phyloP scores from a whole-genome alignment of 495 filamentous ascomycete genomes.

The Penicillium pulvis region DNA sequence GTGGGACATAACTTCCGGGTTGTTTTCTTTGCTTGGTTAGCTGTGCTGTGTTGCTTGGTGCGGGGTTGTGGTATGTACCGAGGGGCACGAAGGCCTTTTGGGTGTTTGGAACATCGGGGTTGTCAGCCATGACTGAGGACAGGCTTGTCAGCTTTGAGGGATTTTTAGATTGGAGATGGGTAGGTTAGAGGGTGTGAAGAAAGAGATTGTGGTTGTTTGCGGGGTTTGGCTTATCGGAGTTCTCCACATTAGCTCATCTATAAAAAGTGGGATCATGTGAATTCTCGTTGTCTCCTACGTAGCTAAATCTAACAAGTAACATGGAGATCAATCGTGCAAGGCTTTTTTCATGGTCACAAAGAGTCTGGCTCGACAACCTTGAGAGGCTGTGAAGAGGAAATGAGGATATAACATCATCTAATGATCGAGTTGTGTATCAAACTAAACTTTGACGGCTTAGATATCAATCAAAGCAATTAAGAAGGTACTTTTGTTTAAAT shows the following conservation, averaged over 20 bases:
- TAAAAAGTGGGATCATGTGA: neutral
- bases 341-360: too few species aligned
- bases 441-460: too few species aligned
- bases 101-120: constrained; percentile 38
- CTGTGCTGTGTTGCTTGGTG: constrained; percentile 6
- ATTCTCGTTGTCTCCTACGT: too few species aligned
- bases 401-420: too few species aligned
- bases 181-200: neutral
- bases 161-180: neutral
- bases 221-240: neutral
- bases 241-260: neutral
- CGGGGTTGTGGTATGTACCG: constrained; percentile 29
- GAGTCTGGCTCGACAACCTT: too few species aligned
- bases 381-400: too few species aligned
- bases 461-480: too few species aligned
- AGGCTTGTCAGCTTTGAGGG: neutral
- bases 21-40: constrained; percentile 54
- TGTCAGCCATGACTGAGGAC: constrained; percentile 30
- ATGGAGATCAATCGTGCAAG: too few species aligned
- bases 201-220: neutral
- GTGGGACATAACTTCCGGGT: constrained; percentile 78
- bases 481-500: too few species aligned
- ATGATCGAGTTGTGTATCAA: too few species aligned
- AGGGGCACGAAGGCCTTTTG: constrained; percentile 55
- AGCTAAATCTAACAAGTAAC: too few species aligned